phyloP scores from a whole-genome alignment of 2,329 filamentous ascomycete genomes.

The Aspergillus sp. region DNA sequence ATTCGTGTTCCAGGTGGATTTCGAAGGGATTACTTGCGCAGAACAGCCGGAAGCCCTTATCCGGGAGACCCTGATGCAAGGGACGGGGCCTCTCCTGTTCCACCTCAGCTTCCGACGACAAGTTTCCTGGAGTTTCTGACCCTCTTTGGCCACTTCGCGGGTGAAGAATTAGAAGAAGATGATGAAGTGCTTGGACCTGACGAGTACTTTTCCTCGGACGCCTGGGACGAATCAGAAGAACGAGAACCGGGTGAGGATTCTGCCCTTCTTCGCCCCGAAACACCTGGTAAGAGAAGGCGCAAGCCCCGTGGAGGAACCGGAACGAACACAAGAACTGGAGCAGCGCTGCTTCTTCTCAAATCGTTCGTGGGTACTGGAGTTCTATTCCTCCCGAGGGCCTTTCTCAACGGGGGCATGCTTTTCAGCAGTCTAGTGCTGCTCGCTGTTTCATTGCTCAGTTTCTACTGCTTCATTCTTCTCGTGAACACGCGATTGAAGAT shows the following conservation, averaged over 20 bases:
- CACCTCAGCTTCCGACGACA: constrained; percentile 73
- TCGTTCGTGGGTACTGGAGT: constrained; percentile 98
- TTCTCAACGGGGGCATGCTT: constrained; percentile 94
- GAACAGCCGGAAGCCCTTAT: constrained; percentile 62
- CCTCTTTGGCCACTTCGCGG: constrained; percentile 95
- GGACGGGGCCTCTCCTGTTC: constrained; percentile 37
- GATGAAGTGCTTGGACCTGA: constrained; percentile 84
- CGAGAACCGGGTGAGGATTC: constrained; percentile 86
- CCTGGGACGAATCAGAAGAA: constrained; percentile 60
- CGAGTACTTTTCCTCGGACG: constrained; percentile 86
- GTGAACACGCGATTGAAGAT: constrained; percentile 82
- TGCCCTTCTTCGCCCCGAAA: constrained; percentile 68
- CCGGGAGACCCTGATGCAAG: constrained; percentile 27
- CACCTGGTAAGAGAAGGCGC: constrained; percentile 70
- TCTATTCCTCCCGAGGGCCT: constrained; percentile 87
- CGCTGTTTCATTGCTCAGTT: constrained; percentile 79
- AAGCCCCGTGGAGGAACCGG: constrained; percentile 72
- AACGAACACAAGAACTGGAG: constrained; percentile 75
- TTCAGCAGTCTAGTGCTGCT: constrained; percentile 94
- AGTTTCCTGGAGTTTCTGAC: constrained; percentile 96
- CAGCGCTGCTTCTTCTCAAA: constrained; percentile 84
- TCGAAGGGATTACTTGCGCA: constrained; percentile 81
- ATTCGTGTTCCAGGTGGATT: constrained; percentile 96
- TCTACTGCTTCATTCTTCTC: constrained; percentile 95
- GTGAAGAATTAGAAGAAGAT: constrained; percentile 94